phyloP scores from a whole-genome alignment of 768 basidiomycete genomes.

The Pholiota molesta region DNA sequence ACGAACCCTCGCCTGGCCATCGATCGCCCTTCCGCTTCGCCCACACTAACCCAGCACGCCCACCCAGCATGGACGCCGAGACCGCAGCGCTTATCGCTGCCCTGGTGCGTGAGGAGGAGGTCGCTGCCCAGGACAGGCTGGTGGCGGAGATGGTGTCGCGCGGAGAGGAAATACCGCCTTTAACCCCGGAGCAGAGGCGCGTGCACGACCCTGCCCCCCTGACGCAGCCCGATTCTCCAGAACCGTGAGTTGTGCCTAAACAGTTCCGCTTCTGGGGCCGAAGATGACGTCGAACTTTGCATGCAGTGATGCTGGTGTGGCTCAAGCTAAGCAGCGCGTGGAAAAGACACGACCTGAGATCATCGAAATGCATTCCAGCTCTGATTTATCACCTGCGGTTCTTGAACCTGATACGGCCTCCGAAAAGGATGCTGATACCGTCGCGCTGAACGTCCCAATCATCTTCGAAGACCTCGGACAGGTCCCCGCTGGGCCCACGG shows the following conservation, averaged over 20 bases:
- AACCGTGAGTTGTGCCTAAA: not conserved
- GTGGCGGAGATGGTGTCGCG: constrained; percentile 41
- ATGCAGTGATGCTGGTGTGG: no score
- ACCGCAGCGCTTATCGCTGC: constrained; percentile 43
- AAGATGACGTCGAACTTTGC: no score
- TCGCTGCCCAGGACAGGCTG: constrained; percentile 42
- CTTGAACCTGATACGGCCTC: not conserved
- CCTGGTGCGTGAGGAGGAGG: constrained; percentile 43
- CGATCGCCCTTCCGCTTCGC: no score
- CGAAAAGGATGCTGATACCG: not conserved
- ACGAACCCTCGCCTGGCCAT: no score
- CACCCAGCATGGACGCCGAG: constrained; percentile 32
- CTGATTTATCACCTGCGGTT: not conserved
- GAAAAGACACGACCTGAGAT: no score
- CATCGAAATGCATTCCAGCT: no score
- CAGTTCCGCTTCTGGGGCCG: no score
- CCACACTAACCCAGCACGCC: not conserved
- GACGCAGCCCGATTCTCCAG: constrained; percentile 18
- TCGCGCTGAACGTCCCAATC: not conserved
- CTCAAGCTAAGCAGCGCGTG: no score
- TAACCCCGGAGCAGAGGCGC: constrained; percentile 22
- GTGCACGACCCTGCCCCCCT: constrained; percentile 21
- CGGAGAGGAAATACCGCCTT: constrained; percentile 32
- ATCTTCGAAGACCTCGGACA: not conserved
- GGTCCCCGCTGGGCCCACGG: no score